Conservation (phyloP, 2,329 filamentous ascomycete genomes). For the Trichophyton mentagrophytes region DNA sequence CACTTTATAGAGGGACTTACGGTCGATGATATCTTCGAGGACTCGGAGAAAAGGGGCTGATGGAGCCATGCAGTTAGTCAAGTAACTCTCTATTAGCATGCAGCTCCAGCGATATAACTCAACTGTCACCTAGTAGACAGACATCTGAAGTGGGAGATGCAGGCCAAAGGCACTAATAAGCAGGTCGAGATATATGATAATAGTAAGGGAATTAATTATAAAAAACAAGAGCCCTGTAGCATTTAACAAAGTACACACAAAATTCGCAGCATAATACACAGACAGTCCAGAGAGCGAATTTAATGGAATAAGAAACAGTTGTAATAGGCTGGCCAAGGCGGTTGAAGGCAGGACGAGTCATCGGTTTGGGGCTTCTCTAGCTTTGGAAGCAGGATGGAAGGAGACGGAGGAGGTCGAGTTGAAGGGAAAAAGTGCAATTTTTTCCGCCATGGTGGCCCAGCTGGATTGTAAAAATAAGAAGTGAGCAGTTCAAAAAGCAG, state of each 20-base stretch:
- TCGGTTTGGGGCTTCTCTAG: background rate
- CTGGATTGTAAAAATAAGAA: background rate
- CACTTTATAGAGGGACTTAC: no score
- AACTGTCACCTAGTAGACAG: background rate
- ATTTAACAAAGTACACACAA: slow-evolving; percentile 3
- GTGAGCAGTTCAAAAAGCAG: background rate
- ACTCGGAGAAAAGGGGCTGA: background rate
- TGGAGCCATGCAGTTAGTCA: no score
- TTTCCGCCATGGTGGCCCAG: background rate
- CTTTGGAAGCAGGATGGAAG: background rate
- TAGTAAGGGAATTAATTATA: background rate
- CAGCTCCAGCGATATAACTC: background rate
- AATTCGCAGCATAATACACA: background rate
- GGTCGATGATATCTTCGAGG: background rate
- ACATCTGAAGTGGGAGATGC: background rate
- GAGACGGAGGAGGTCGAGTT: background rate
- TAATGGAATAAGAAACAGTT: background rate
- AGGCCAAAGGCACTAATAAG: background rate
- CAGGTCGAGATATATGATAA: background rate
- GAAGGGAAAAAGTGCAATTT: background rate
- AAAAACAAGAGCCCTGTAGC: background rate
- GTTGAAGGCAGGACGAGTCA: background rate
- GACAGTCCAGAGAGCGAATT: background rate
- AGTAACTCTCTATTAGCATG: background rate
- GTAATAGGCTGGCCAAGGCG: slow-evolving; percentile 9